phyloP scores from a whole-genome alignment of 176 grass and related monocot genomes.

The Rhynchospora pubera region DNA sequence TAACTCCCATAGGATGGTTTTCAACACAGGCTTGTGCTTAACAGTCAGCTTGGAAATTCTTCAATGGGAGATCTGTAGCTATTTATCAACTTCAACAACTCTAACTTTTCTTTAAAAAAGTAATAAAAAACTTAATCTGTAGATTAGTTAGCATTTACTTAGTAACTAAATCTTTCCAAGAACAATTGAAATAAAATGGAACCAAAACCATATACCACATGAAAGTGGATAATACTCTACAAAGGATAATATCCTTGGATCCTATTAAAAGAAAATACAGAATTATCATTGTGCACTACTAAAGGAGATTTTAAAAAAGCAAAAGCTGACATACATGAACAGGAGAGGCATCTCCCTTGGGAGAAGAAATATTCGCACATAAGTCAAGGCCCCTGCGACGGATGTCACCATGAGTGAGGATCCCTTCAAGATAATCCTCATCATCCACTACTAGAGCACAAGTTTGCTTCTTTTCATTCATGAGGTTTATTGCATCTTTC shows the following conservation, averaged over 20 bases:
- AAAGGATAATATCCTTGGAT: slow-evolving; percentile 12
- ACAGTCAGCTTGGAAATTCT: background rate
- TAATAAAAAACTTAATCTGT: background rate
- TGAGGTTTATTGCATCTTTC: slow-evolving; percentile 46
- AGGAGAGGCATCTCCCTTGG: slow-evolving; percentile 26
- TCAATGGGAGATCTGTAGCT: background rate
- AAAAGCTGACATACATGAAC: slow-evolving; percentile 45
- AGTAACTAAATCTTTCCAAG: background rate
- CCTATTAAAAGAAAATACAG: background rate
- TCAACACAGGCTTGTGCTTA: background rate
- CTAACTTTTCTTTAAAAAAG: background rate
- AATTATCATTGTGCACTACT: background rate
- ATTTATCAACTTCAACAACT: background rate
- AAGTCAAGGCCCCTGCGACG: slow-evolving; percentile 48
- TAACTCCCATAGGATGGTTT: background rate
- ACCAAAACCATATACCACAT: background rate
- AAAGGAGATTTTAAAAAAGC: background rate
- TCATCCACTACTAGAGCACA: slow-evolving; percentile 71
- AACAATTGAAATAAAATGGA: background rate
- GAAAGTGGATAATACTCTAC: background rate
- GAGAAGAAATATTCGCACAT: slow-evolving; percentile 18
- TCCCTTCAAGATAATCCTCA: slow-evolving; percentile 87
- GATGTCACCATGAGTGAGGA: slow-evolving; percentile 87
- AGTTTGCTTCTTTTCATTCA: slow-evolving; percentile 67
- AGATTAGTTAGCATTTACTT: background rate